Base-by-base conservation (phyloP, 495 filamentous ascomycete genomes). In the Terfezia claveryi region DNA sequence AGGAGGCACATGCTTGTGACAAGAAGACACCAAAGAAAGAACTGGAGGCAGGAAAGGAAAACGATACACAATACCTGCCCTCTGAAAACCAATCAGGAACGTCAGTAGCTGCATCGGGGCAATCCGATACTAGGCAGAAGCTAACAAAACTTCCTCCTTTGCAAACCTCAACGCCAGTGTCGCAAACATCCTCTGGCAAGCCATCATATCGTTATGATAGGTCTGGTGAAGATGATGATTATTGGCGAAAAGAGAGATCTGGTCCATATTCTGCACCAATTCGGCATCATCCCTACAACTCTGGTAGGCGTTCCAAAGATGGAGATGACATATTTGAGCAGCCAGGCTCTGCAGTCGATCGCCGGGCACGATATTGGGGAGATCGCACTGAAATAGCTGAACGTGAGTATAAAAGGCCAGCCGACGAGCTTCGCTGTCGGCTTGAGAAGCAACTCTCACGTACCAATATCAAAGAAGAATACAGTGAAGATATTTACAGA, bases 391-490 rank as follows among this genome's bases (percentile, higher is more conserved):
- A 46, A 14, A 46, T 46, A 2, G 6, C 17, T 14, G 41, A 20
- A 20, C 41, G 41, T 14, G 41, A 46, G 8, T 46, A 14, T 20
- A 14, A 46, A 14, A 46, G 12, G 8, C 14, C 12, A 9, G 14
- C 41, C 1, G 41, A 46, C 12, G 14, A 46, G 12, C 14, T 20
- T 46, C 41, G 41, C 12, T 8, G 8, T 14, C 41, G 17, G 14
- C 3, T 8, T 0, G 41, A 46, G 14, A 46, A 46, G 41, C 41
- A 14, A 46, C 41, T 2, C 14, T 14, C 41, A 46, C 41, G 41
- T 4, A 62, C 53, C 44, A 51, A 11, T 56, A 62, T 58, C 55
- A 62, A 32, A 59, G 61, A 59, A 58, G 58, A 14, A 52, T 62
- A 23, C 59, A 56, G 16, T 27, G 56, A 38, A 62, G 60, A 56